Evolutionary conservation across 208 protist genomes (phyloP).

Genomic region (Acanthamoeba royreba): DNA sequence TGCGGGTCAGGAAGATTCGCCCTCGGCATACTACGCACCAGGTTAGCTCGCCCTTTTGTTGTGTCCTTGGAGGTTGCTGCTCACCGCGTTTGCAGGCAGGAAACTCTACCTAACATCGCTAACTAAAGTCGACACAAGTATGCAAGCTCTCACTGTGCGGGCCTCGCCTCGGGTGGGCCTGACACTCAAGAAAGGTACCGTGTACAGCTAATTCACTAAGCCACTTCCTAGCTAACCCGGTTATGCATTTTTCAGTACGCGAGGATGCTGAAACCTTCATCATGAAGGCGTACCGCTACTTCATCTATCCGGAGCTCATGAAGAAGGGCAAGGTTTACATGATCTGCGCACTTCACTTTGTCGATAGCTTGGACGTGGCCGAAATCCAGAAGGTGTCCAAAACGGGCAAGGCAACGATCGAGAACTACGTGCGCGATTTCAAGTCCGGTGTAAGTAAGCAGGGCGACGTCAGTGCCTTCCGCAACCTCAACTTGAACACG

Average conservation of each 20-base stretch:
- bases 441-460: not conserved
- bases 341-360: constrained; percentile 30
- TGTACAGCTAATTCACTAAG: no score
- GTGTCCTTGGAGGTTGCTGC: not conserved
- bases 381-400: not conserved
- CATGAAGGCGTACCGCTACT: constrained; percentile 41
- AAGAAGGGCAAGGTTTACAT: constrained; percentile 51
- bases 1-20: not conserved
- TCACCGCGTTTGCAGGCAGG: not conserved
- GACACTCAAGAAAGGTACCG: constrained; percentile 16
- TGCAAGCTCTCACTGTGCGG: not conserved
- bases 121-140: not conserved
- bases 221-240: not conserved
- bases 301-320: constrained; percentile 30
- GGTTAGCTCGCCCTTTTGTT: not conserved
- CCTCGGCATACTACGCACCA: not conserved
- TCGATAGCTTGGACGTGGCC: not conserved
- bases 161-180: not conserved
- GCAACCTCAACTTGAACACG: not conserved
- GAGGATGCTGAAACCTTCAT: constrained; percentile 32
- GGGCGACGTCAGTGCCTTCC: not conserved
- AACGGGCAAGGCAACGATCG: constrained; percentile 2
- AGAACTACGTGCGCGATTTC: constrained; percentile 18
- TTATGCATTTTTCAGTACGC: not conserved
- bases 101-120: not conserved